Evolutionary conservation across 2,329 filamentous ascomycete genomes (phyloP).

Genomic region (Fusarium dlaminii): DNA sequence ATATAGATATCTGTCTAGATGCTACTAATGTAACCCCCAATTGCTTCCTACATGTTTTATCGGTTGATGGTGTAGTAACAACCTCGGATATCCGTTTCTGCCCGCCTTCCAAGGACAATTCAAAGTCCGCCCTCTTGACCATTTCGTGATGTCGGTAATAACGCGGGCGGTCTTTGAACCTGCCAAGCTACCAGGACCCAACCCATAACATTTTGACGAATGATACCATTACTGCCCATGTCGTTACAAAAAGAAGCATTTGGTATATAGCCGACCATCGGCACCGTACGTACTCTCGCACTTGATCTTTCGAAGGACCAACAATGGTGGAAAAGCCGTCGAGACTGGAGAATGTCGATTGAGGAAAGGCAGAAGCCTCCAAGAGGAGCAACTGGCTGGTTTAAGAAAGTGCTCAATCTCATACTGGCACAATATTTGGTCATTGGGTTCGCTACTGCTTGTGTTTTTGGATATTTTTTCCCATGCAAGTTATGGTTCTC

Average conservation of each 20-base stretch:
- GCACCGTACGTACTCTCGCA: not conserved
- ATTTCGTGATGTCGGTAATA: constrained; percentile 37
- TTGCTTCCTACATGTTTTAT: not conserved
- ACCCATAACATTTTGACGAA: constrained; percentile 5
- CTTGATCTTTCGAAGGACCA: not conserved
- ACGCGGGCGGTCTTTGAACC: constrained; percentile 13
- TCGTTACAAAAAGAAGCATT: not conserved
- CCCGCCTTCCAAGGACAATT: constrained; percentile 19
- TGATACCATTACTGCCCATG: constrained; percentile 6
- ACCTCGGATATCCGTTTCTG: not conserved
- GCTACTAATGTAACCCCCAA: not conserved
- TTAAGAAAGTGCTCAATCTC: constrained; percentile 43
- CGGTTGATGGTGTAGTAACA: not conserved
- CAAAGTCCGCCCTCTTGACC: constrained; percentile 20
- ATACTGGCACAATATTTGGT: constrained; percentile 71
- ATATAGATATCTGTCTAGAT: constrained; percentile 7
- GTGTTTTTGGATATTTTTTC: constrained; percentile 58
- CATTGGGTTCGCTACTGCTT: constrained; percentile 65
- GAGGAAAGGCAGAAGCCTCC: constrained; percentile 18
- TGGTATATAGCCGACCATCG: not conserved
- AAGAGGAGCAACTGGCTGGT: constrained; percentile 10
- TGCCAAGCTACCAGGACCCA: constrained; percentile 19
- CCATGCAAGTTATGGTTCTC: constrained; percentile 49
- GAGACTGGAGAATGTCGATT: constrained; percentile 23
- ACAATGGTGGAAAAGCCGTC: constrained; percentile 1